A percentile compares a stretch with the other conserved stretches of the same genome.
These are phyloP conservation scores for Blastocystis sp. DNA, from an alignment of 352 stramenopile genomes.

Conservation along the genomic window DNA sequence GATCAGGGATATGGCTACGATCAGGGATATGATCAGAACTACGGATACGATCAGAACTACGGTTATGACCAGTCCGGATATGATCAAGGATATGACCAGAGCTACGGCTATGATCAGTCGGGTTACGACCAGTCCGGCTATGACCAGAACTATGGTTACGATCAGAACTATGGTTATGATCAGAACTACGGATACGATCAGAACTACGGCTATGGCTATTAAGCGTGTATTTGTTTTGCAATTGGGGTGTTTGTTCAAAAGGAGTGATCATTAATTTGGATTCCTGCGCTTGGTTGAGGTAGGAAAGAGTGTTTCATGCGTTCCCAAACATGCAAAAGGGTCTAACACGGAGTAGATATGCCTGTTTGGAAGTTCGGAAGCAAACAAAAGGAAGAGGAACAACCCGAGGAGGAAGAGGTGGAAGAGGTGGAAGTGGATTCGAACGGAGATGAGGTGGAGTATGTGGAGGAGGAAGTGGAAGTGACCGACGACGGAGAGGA, in stretches of 20 bases:
- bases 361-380: slow-evolving; percentile 45
- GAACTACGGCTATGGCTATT: slow-evolving; percentile 48
- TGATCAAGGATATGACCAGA: slow-evolving; percentile 25
- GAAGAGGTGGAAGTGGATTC: slow-evolving; percentile 30
- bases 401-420: not conserved
- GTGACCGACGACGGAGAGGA: slow-evolving; percentile 29
- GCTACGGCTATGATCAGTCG: not conserved
- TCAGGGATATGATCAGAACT: slow-evolving; percentile 25
- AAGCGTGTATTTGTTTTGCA: not conserved
- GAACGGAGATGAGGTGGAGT: slow-evolving; percentile 38
- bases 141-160: slow-evolving; percentile 44
- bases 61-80: slow-evolving; percentile 26
- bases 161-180: slow-evolving; percentile 35
- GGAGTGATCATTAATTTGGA: not conserved
- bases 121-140: not conserved
- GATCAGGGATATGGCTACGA: slow-evolving; percentile 1
- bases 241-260: not conserved
- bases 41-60: slow-evolving; percentile 18
- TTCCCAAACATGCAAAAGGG: not conserved
- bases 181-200: slow-evolving; percentile 39
- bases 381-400: slow-evolving; percentile 49
- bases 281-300: not conserved
- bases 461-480: slow-evolving; percentile 50
- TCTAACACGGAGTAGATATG: not conserved
- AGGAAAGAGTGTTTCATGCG: not conserved